Evolutionary conservation across 208 protist species (phyloP), one percentile per base, ranked within the genome.

Genomic region (Herpetomonas samuelpessoai): DNA sequence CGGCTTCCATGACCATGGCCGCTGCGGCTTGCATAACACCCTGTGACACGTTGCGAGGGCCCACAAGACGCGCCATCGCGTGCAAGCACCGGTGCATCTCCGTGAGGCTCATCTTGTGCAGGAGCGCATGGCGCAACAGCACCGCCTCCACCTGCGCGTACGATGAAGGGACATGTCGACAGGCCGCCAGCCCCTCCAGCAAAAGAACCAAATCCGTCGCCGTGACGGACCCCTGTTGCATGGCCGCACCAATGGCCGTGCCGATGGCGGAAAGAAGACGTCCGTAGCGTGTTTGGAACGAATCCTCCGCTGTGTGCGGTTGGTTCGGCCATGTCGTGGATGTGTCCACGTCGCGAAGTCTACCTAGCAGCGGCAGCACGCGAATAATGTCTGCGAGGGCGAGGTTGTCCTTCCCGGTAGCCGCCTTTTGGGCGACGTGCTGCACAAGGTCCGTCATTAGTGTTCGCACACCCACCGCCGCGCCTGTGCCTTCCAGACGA

Each of bases 71-170:
- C 44, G 44, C 44, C 44, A 48, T 12, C 49, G 56, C 25, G 2
- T 3, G 56, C 62, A 74, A 9, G 27, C 9, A 0, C 18, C 29
- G 9, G 56, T 52, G 10, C 49, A 48, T 27, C 10, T 2, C 14
- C 48, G n/a, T 38, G 26, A 69, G 19, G 44, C 30, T 24, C 18
- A 63, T 66, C 61, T 47, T 30, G 45, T 50, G 31, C 46, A 68
- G 57, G n/a, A 63, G 47, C 14, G 50, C 29, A 35, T 64, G 38
- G 26, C 88, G 84, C 3, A 85, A 50, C 49, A 86, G 45, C n/a
- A 87, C 83, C 76, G 82, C 81, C 45, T 95, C 74, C 19, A 92
- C 49, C 31, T 81, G 77, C 29, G 62, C 64, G 65, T 81, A 79
- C 16, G 71, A 76, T 12, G 69, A 73, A 18, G 88, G 84, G 6